These are phyloP conservation scores for Hysterangium stoloniferum DNA, from an alignment of 768 basidiomycete genomes.

Conservation along the genomic window DNA sequence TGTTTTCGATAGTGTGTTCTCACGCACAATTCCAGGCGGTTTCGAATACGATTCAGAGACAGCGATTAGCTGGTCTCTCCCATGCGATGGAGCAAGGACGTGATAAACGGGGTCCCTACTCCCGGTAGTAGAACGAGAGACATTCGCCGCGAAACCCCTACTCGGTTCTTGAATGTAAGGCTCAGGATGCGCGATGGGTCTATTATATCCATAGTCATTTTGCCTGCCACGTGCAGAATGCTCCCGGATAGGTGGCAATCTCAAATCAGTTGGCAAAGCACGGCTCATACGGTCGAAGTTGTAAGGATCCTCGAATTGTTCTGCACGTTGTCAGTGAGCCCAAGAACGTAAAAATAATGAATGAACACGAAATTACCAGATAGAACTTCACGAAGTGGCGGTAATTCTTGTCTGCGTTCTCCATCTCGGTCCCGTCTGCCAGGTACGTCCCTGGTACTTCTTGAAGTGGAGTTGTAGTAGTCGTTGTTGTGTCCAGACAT, in stretches of 20 bases:
- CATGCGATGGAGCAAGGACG: conserved; percentile 6
- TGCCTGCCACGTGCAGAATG: not conserved
- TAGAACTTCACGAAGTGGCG: too few species aligned
- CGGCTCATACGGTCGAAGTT: not conserved
- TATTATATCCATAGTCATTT: not conserved
- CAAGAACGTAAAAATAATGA: too few species aligned
- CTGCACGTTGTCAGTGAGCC: too few species aligned
- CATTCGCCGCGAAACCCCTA: too few species aligned
- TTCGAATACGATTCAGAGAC: conserved; percentile 5
- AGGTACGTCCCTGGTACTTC: not conserved
- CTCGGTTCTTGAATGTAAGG: not conserved
- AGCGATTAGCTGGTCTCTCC: conserved; percentile 1
- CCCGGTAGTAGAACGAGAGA: too few species aligned
- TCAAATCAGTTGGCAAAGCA: not conserved
- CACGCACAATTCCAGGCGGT: conserved; percentile 10
- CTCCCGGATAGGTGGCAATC: conserved; percentile 7
- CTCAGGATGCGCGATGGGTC: too few species aligned
- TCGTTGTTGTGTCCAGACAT: too few species aligned
- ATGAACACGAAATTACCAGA: too few species aligned
- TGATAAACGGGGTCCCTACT: conserved; percentile 5
- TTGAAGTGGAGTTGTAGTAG: too few species aligned
- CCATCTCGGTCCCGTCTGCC: too few species aligned
- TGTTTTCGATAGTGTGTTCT: not conserved
- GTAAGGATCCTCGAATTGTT: conserved; percentile 7
- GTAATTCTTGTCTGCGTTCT: too few species aligned